Evolutionary conservation across 2,329 filamentous ascomycete genomes (phyloP).

Genomic region (Dissoconium aciculare): DNA sequence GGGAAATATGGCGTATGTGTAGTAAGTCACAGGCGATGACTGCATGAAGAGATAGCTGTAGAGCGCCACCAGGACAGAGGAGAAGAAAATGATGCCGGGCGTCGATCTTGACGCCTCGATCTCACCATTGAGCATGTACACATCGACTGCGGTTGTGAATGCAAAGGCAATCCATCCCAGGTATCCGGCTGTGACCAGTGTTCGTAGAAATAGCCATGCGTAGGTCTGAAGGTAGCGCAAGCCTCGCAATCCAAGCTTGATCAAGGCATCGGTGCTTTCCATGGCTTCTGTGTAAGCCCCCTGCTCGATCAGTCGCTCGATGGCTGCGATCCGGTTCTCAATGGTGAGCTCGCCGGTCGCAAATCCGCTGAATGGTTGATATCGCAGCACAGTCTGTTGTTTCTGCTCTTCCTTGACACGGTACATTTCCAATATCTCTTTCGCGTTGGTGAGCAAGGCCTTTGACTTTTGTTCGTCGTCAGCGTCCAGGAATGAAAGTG

Average conservation of each 20-base stretch:
- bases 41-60: slow-evolving; percentile 71
- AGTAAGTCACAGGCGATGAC: slow-evolving; percentile 69
- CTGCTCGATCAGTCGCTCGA: slow-evolving; percentile 51
- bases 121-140: slow-evolving; percentile 66
- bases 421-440: slow-evolving; percentile 88
- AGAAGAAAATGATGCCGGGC: slow-evolving; percentile 50
- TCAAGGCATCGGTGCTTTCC: slow-evolving; percentile 57
- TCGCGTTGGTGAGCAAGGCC: slow-evolving; percentile 70
- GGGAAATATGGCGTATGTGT: slow-evolving; percentile 81
- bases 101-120: slow-evolving; percentile 48
- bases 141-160: slow-evolving; percentile 71
- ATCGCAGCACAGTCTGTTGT: slow-evolving; percentile 57
- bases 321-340: slow-evolving; percentile 51
- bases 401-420: slow-evolving; percentile 83
- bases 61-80: slow-evolving; percentile 56
- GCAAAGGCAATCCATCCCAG: slow-evolving; percentile 92
- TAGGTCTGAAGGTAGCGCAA: slow-evolving; percentile 93
- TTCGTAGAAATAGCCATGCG: slow-evolving; percentile 89
- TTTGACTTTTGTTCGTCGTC: slow-evolving; percentile 62
- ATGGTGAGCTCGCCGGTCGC: slow-evolving; percentile 47
- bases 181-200: slow-evolving; percentile 78
- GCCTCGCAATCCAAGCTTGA: slow-evolving; percentile 63
- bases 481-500: slow-evolving; percentile 65
- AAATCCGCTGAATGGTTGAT: slow-evolving; percentile 59
- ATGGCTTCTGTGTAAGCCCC: slow-evolving; percentile 65